These are phyloP conservation scores for Magnolia officinalis DNA, from an alignment of 164 flowering plant genomes.

Conservation along the genomic window DNA sequence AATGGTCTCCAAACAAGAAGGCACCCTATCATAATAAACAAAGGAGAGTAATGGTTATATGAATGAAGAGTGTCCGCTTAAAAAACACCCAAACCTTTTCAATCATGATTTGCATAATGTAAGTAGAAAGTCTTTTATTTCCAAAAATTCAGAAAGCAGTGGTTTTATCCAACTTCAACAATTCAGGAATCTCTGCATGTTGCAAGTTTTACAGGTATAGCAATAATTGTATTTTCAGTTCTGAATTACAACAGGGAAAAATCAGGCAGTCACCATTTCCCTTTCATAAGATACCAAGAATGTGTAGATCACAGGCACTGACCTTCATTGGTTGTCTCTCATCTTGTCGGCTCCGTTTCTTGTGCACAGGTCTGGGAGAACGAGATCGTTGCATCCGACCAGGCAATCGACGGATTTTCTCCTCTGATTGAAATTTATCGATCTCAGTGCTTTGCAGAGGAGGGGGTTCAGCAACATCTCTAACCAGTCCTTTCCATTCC, in stretches of 20 bases:
- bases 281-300: neutral
- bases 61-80: too few species aligned
- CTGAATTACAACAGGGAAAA: neutral
- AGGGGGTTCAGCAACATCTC: conserved; percentile 55
- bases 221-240: neutral
- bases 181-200: neutral
- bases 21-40: too few species aligned
- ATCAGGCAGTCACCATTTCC: neutral
- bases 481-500: conserved; percentile 57
- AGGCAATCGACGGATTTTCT: conserved; percentile 27
- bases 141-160: too few species aligned
- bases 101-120: too few species aligned
- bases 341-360: conserved; percentile 50
- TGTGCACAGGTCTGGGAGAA: conserved; percentile 44
- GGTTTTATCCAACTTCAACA: too few species aligned
- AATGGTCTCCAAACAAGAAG: too few species aligned
- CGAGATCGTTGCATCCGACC: conserved; percentile 32
- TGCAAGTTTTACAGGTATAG: neutral
- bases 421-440: conserved; percentile 27
- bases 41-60: too few species aligned
- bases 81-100: too few species aligned
- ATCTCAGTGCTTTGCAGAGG: conserved; percentile 50
- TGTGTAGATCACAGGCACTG: conserved; percentile 6
- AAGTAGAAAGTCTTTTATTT: too few species aligned
- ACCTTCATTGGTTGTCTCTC: conserved; percentile 47